Conservation (phyloP, 2,329 filamentous ascomycete species). For the Pestalotiopsis fici region DNA sequence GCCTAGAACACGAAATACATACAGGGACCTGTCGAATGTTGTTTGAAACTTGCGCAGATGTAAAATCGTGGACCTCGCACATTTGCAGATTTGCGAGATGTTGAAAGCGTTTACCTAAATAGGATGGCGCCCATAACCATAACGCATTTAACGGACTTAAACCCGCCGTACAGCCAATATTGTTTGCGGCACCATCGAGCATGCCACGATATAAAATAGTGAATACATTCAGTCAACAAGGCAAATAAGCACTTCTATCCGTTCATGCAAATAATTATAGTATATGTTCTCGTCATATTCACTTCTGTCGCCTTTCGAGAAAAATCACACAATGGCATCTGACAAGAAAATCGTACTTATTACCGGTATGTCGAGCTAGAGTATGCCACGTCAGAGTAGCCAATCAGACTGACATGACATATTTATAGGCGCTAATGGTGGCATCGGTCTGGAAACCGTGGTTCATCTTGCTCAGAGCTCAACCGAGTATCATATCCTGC, state of each 20-base stretch:
- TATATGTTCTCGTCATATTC: no score
- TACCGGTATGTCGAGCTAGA: slow-evolving; percentile 24
- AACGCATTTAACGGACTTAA: slow-evolving; percentile 14
- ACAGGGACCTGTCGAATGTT: no score
- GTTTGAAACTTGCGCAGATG: background rate
- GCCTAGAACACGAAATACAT: no score
- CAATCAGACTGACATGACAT: background rate
- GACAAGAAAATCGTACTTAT: slow-evolving; percentile 29
- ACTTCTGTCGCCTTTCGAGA: background rate
- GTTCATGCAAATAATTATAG: background rate
- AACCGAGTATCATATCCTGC: slow-evolving; percentile 37
- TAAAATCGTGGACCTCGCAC: background rate
- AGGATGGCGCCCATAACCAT: background rate
- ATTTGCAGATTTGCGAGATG: background rate
- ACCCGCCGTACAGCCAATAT: no score
- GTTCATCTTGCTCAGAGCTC: slow-evolving; percentile 33
- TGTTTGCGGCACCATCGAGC: no score
- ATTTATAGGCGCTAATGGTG: slow-evolving; percentile 41
- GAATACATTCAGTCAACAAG: background rate
- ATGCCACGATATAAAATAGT: background rate
- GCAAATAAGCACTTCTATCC: no score
- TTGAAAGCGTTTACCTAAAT: background rate
- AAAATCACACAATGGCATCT: slow-evolving; percentile 16
- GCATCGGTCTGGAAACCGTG: slow-evolving; percentile 46
- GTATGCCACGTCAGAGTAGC: background rate